phyloP scores from a whole-genome alignment of 2,329 filamentous ascomycete species.

The Fusarium sarcochroum region DNA sequence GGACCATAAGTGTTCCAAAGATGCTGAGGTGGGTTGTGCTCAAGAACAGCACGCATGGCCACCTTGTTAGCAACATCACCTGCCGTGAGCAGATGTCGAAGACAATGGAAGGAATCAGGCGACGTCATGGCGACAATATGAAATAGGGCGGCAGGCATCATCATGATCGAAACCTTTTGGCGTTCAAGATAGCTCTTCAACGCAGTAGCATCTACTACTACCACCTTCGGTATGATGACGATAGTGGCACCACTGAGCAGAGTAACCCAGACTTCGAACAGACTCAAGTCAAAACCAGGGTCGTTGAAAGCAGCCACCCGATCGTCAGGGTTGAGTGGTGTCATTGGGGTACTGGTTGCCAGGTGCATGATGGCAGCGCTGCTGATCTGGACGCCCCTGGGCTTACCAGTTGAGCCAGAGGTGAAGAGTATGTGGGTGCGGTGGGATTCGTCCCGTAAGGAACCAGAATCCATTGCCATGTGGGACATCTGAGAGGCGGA shows the following conservation, averaged over 20 bases:
- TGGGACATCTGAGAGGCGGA: rapidly evolving
- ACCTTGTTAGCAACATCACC: slow-evolving; percentile 4
- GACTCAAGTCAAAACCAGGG: slow-evolving; percentile 7
- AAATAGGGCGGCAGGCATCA: slow-evolving; percentile 1
- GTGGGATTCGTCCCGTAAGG: not conserved
- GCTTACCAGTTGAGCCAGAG: slow-evolving; percentile 7
- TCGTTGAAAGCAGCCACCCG: slow-evolving; percentile 8
- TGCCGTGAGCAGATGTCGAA: not conserved
- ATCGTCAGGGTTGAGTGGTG: not conserved
- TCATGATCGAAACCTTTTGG: not conserved
- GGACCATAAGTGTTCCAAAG: slow-evolving; percentile 17
- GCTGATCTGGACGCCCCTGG: slow-evolving; percentile 4
- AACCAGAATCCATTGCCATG: not conserved
- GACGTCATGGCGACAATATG: not conserved
- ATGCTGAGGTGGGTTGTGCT: not conserved
- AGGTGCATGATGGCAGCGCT: not conserved
- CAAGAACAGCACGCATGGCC: slow-evolving; percentile 1
- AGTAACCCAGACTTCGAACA: slow-evolving; percentile 10
- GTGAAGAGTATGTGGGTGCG: slow-evolving; percentile 1
- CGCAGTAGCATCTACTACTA: not conserved
- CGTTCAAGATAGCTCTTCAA: slow-evolving; percentile 2
- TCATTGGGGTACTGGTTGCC: not conserved
- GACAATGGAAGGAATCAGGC: not conserved
- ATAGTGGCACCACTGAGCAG: slow-evolving; percentile 7
- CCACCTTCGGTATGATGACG: not conserved